Conservation (phyloP, 768 basidiomycete species). For the Leccinum boreale region DNA sequence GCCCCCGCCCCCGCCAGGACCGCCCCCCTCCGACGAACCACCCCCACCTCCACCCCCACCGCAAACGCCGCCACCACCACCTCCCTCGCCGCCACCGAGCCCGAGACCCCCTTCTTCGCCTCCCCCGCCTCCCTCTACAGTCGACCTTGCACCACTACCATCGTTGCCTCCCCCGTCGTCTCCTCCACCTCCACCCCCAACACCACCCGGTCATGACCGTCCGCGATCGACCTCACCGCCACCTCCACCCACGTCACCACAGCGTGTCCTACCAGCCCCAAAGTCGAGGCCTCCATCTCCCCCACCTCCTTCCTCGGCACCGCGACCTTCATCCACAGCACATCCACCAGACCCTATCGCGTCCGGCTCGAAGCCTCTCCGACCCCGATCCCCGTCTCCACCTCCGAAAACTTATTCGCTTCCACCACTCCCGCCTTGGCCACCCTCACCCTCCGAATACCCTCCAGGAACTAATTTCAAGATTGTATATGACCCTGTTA, state of each 20-base stretch:
- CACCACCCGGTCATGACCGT: constrained; percentile 14
- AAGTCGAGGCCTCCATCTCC: constrained; percentile 29
- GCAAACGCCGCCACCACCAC: constrained; percentile 27
- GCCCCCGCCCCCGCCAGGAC: too few species aligned
- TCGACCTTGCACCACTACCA: constrained; percentile 11
- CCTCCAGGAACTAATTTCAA: constrained; percentile 52
- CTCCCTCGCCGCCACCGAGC: constrained; percentile 14
- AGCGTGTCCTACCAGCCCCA: constrained; percentile 23
- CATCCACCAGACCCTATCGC: constrained; percentile 28
- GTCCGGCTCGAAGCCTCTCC: constrained; percentile 21
- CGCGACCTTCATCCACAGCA: constrained; percentile 15
- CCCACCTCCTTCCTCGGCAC: constrained; percentile 17
- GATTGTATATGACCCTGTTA: constrained; percentile 58
- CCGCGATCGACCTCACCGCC: constrained; percentile 23
- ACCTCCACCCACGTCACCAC: constrained; percentile 25
- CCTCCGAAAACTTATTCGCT: constrained; percentile 38
- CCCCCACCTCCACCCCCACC: constrained; percentile 21
- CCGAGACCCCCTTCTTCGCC: constrained; percentile 25
- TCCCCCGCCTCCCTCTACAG: constrained; percentile 8
- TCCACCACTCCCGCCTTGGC: constrained; percentile 51
- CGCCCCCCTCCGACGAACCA: too few species aligned
- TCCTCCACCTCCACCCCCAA: constrained; percentile 12
- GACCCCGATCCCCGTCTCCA: constrained; percentile 9
- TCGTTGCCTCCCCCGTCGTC: constrained; percentile 18
- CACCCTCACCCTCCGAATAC: constrained; percentile 49